A percentile compares a stretch with the other conserved stretches of the same genome.
These are phyloP conservation scores for Rhizoclosmatium globosum DNA, from an alignment of 192 early-diverging fungal genomes.

Conservation along the genomic window DNA sequence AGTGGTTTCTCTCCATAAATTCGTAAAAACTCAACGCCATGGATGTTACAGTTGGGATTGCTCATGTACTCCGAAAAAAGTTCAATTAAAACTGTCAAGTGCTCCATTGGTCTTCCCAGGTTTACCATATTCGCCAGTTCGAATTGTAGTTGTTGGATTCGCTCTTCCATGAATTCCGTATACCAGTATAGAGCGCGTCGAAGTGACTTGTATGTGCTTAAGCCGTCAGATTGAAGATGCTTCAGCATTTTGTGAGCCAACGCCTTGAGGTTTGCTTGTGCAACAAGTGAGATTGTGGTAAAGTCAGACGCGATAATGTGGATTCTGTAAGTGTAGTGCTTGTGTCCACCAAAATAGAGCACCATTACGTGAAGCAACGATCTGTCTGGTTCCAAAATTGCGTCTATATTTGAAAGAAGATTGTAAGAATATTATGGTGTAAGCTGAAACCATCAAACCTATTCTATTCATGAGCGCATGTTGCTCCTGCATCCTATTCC, in stretches of 20 bases:
- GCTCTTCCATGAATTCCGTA: conserved; percentile 1
- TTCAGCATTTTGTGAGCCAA: neutral
- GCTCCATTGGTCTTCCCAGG: neutral
- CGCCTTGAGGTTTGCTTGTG: neutral
- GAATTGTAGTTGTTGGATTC: neutral
- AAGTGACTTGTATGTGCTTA: neutral
- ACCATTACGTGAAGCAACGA: neutral
- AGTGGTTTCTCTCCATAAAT: neutral
- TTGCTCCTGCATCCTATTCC: too few species aligned
- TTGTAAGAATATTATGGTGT: too few species aligned
- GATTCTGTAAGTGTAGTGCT: neutral
- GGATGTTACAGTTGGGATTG: neutral
- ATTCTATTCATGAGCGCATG: too few species aligned
- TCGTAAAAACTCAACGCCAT: neutral
- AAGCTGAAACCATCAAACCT: too few species aligned
- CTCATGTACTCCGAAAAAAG: neutral
- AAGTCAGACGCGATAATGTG: neutral
- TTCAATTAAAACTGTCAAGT: neutral
- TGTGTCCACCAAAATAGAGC: neutral
- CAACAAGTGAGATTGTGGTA: neutral
- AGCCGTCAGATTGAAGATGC: neutral
- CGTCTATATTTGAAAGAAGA: too few species aligned
- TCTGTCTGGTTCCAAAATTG: neutral
- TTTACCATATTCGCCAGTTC: neutral
- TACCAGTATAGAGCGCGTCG: neutral